These are phyloP conservation scores for Mycena albidolilacea DNA, from an alignment of 768 basidiomycete genomes.

Conservation along the genomic window DNA sequence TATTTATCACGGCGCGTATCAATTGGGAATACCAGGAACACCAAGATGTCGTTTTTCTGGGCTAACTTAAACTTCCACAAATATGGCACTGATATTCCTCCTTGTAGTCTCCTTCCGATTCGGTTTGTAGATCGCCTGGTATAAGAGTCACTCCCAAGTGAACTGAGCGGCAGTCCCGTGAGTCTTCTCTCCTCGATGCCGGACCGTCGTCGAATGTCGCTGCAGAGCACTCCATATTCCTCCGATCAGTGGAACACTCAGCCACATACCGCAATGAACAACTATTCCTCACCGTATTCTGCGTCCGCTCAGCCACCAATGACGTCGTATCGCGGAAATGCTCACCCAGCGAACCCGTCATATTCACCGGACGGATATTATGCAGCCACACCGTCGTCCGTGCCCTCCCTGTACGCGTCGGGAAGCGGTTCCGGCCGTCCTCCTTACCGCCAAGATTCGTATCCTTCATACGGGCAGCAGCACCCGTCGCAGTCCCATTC, in stretches of 20 bases:
- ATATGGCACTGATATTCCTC: constrained; percentile 22
- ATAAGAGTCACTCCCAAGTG: constrained; percentile 41
- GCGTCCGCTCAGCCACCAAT: constrained; percentile 32
- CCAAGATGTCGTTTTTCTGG: constrained; percentile 24
- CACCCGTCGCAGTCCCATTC: constrained; percentile 46
- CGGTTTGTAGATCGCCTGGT: constrained; percentile 43
- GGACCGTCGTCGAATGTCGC: constrained; percentile 46
- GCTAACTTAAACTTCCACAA: constrained; percentile 29
- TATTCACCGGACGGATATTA: constrained; percentile 45
- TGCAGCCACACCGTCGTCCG: constrained; percentile 21
- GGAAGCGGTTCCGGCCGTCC: constrained; percentile 48
- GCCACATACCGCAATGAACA: constrained; percentile 42
- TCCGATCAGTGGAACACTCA: constrained; percentile 55
- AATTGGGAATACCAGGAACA: constrained; percentile 38
- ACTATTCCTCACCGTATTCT: constrained; percentile 43
- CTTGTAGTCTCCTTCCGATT: constrained; percentile 36
- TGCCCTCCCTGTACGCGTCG: constrained; percentile 43
- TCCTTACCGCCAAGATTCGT: constrained; percentile 48
- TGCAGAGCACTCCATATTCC: constrained; percentile 51
- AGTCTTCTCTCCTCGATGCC: constrained; percentile 44
- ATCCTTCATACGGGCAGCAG: constrained; percentile 48
- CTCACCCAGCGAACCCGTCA: constrained; percentile 28
- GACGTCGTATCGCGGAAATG: constrained; percentile 27
- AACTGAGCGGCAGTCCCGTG: constrained; percentile 44
- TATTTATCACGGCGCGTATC: constrained; percentile 36